Conservation (phyloP, 331 rosid species). For the Phaseolus coccineus region DNA sequence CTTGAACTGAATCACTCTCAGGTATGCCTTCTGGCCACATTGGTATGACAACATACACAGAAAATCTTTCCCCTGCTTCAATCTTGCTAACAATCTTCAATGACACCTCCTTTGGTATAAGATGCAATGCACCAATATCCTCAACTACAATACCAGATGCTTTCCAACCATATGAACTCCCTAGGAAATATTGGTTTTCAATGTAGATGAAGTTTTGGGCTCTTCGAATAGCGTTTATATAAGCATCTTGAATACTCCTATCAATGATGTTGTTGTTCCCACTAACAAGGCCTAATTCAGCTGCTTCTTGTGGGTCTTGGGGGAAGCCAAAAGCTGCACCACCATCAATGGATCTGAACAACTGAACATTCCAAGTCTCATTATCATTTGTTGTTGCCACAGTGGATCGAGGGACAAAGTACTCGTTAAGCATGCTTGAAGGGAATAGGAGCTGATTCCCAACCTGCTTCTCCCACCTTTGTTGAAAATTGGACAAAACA, state of each 20-base stretch:
- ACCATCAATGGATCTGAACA: constrained; percentile 85
- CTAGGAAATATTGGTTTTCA: constrained; percentile 88
- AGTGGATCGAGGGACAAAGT: constrained; percentile 45
- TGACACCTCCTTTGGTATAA: constrained; percentile 80
- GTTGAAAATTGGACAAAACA: constrained; percentile 81
- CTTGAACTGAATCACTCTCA: constrained; percentile 84
- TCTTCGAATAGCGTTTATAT: constrained; percentile 77
- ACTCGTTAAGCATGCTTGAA: constrained; percentile 34
- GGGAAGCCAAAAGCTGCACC: constrained; percentile 83
- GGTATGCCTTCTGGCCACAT: constrained; percentile 98
- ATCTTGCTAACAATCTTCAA: constrained; percentile 86
- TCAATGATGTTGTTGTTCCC: constrained; percentile 81
- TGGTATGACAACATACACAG: constrained; percentile 79
- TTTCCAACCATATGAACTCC: constrained; percentile 87
- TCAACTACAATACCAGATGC: constrained; percentile 56
- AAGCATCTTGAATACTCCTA: constrained; percentile 84
- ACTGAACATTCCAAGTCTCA: constrained; percentile 77
- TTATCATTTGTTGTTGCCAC: constrained; percentile 37
- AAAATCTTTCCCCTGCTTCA: constrained; percentile 76
- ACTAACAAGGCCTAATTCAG: constrained; percentile 64
- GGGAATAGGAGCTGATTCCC: constrained; percentile 51
- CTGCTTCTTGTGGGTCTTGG: constrained; percentile 51
- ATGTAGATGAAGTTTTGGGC: constrained; percentile 84
- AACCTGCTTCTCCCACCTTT: constrained; percentile 79
- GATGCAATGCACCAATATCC: constrained; percentile 78